A percentile compares a stretch with the other conserved stretches of the same genome.
phyloP scores from a whole-genome alignment of 169 alveolate species.

The Cryptosporidium meleagridis region DNA sequence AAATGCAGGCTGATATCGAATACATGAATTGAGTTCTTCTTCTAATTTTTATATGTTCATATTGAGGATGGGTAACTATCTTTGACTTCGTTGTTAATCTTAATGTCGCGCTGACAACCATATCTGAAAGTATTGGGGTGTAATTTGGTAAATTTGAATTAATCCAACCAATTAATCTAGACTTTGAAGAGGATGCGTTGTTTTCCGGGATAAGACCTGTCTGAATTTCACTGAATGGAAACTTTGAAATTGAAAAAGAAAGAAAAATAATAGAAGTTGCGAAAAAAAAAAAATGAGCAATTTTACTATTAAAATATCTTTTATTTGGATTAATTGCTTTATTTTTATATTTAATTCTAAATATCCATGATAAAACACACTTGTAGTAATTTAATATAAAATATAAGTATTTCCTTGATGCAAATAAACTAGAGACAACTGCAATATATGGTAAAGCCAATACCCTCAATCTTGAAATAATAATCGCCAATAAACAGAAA shows the following conservation, averaged over 20 bases:
- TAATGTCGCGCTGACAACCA: conserved; percentile 75
- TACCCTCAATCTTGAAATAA: conserved; percentile 65
- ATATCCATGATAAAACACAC: neutral
- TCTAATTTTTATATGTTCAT: conserved; percentile 75
- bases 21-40: conserved; percentile 76
- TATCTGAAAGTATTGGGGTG: conserved; percentile 76
- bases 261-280: conserved; percentile 1
- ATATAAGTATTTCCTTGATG: conserved; percentile 9
- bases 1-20: conserved; percentile 77
- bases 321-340: neutral
- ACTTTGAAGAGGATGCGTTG: conserved; percentile 55
- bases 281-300: neutral
- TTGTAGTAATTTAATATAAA: conserved; percentile 1
- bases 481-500: conserved; percentile 28
- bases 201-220: conserved; percentile 33
- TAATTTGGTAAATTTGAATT: conserved; percentile 71
- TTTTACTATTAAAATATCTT: conserved; percentile 1
- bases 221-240: conserved; percentile 30
- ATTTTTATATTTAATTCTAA: conserved; percentile 3
- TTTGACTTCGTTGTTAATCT: conserved; percentile 72
- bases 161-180: conserved; percentile 61
- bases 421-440: conserved; percentile 28
- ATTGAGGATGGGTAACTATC: conserved; percentile 78
- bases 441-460: conserved; percentile 70
- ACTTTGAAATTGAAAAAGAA: conserved; percentile 9